A percentile compares a stretch with the other conserved stretches of the same genome.
Conservation (phyloP, 306 rosid species). For the Aeschynomene evenia region DNA sequence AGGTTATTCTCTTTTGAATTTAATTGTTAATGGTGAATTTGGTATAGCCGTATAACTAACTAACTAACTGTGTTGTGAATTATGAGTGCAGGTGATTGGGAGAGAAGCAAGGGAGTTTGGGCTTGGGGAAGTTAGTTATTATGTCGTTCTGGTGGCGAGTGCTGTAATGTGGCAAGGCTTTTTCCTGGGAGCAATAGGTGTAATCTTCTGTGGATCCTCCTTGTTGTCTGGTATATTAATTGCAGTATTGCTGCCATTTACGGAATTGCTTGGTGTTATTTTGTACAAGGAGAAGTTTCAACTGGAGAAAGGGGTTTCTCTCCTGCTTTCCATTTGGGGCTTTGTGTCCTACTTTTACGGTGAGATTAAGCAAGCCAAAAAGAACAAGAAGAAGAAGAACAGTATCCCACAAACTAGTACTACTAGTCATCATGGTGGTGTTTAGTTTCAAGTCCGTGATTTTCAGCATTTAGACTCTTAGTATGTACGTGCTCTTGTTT, state of each 20-base stretch:
- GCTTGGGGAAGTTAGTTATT: constrained; percentile 53
- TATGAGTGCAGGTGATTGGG: constrained; percentile 53
- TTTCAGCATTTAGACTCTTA: too few species aligned
- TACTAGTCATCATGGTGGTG: neutral
- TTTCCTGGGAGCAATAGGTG: constrained; percentile 75
- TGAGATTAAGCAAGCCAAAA: constrained; percentile 47
- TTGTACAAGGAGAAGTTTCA: constrained; percentile 61
- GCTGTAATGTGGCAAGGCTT: constrained; percentile 68
- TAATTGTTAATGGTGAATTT: neutral
- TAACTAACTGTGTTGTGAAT: neutral
- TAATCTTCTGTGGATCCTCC: constrained; percentile 67
- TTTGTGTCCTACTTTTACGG: constrained; percentile 73
- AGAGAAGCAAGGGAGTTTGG: constrained; percentile 60
- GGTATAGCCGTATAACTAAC: too few species aligned
- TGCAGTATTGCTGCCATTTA: constrained; percentile 51
- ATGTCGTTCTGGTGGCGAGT: constrained; percentile 43
- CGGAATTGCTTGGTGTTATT: constrained; percentile 62
- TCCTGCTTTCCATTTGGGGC: constrained; percentile 69
- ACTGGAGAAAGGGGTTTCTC: constrained; percentile 59
- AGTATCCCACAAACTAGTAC: neutral
- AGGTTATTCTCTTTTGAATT: constrained; percentile 39
- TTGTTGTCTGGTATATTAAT: constrained; percentile 61
- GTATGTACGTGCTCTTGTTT: too few species aligned
- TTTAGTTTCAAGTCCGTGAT: neutral
- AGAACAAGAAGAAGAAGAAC: constrained; percentile 1